phyloP scores from a whole-genome alignment of 208 protist species.

The Acanthamoeba healyi region DNA sequence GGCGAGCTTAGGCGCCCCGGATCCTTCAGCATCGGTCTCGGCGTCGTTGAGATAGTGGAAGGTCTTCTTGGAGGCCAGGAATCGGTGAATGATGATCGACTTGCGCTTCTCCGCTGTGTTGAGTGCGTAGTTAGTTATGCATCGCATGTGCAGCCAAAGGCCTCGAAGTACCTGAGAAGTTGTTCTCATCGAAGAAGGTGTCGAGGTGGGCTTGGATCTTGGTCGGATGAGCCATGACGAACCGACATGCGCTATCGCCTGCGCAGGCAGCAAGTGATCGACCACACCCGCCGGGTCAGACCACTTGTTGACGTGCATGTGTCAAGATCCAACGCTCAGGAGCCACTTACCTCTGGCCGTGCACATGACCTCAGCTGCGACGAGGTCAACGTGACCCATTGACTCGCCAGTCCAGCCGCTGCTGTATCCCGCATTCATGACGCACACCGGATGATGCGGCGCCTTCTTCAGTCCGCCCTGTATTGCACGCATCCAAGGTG shows the following conservation, averaged over 20 bases:
- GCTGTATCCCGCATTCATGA: conserved; percentile 69
- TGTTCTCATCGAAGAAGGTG: neutral
- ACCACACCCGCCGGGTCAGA: neutral
- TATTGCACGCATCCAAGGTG: no score
- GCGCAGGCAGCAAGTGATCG: no score
- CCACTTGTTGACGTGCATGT: neutral
- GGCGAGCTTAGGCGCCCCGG: no score
- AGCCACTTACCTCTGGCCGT: neutral
- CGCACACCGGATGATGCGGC: conserved; percentile 31
- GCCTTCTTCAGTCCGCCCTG: neutral
- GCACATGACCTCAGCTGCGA: conserved; percentile 66
- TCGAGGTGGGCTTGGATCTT: conserved; percentile 23
- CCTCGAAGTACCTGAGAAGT: neutral
- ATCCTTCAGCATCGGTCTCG: neutral
- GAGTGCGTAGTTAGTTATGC: no score
- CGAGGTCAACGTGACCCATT: neutral
- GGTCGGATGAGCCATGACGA: conserved; percentile 24
- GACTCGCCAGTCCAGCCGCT: conserved; percentile 48
- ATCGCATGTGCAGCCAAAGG: no score
- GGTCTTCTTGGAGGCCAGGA: neutral
- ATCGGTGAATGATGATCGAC: neutral
- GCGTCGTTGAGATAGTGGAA: neutral
- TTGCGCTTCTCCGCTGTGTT: neutral
- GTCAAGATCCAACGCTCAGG: no score
- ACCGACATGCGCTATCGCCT: conserved; percentile 35